Evolutionary conservation across 2,329 filamentous ascomycete genomes (phyloP).

Genomic region (Remersonia thermophila): DNA sequence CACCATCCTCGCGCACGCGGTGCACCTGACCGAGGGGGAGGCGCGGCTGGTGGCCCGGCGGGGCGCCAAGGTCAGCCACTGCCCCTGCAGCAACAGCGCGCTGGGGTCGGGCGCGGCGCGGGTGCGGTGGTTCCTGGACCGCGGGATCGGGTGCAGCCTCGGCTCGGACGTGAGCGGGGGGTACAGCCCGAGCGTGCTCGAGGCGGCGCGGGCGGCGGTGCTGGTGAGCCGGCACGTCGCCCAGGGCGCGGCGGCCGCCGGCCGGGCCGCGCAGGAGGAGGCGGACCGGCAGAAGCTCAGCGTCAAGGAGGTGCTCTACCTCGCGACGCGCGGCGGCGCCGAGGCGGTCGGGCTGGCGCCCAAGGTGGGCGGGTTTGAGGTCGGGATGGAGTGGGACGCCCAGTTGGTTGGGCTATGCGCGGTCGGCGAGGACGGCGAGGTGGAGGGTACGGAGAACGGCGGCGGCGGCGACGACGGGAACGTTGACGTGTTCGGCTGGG

Average conservation of each 20-base stretch:
- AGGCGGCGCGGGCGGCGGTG: conserved; percentile 69
- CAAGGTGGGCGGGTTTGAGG: conserved; percentile 67
- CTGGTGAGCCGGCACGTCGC: conserved; percentile 64
- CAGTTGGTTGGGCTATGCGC: conserved; percentile 59
- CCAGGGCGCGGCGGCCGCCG: conserved; percentile 36
- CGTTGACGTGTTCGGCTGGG: conserved; percentile 85
- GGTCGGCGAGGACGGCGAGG: conserved; percentile 31
- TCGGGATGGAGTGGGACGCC: conserved; percentile 83
- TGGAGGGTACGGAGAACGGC: conserved; percentile 16
- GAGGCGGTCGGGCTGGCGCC: conserved; percentile 61
- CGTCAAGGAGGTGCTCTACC: conserved; percentile 76
- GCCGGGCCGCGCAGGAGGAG: conserved; percentile 25
- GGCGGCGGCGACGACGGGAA: conserved; percentile 37
- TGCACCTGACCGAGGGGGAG: conserved; percentile 63
- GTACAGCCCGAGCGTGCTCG: conserved; percentile 68
- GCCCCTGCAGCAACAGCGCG: conserved; percentile 74
- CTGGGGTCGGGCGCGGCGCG: conserved; percentile 68
- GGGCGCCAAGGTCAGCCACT: conserved; percentile 64
- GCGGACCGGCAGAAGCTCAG: conserved; percentile 52
- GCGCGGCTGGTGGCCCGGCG: conserved; percentile 48
- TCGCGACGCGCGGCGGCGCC: conserved; percentile 82
- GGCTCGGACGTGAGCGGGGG: conserved; percentile 89
- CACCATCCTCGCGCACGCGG: conserved; percentile 76
- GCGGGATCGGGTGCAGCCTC: conserved; percentile 67
- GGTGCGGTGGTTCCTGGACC: conserved; percentile 61